Evolutionary conservation across 2,329 filamentous ascomycete genomes (phyloP), one percentile per base, ranked within the genome.

Genomic region (Cadophora malorum): DNA sequence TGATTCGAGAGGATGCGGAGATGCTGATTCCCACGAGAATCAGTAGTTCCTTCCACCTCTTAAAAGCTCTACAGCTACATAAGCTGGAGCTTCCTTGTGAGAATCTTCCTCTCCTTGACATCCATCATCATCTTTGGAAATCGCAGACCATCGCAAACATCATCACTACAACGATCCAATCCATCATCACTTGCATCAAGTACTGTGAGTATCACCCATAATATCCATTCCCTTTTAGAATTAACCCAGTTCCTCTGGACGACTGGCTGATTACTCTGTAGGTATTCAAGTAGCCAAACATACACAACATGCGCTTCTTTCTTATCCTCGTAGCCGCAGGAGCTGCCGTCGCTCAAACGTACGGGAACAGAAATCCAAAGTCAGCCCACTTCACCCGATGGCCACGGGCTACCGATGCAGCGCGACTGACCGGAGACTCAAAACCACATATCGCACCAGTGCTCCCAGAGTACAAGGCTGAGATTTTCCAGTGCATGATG

Each of bases 391-490:
- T 25, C n/a, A 59, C n/a, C 56, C 41, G 7, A 25, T 59, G n/a
- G 33, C 33, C 56, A 23, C 33, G 56, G 3, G 56, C 21, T 23
- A 25, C 35, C 33, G 35, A 41, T 16, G 33, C 14, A 25, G 21
- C 52, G n/a, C 52, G 28, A 10, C 52, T 25, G 33, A 28, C 52
- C 4, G 28, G 5, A n/a, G 25, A 31, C 19, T 25, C 23, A n/a
- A 25, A 21, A 41, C 35, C 35, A 45, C 7, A n/a, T 3, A 25
- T 59, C 10, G 12, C 56, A 19, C 33, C 56, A 12, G n/a, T 59
- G 21, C 21, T 59, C 12, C 56, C 56, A 25, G 56, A 45, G 10
- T 59, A 59, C 56, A 59, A 59, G 56, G 56, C 56, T 23, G 56
- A 59, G 35, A 25, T 59, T 35, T 59, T 59, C 21, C n/a, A 21